Conservation (phyloP, 2,329 filamentous ascomycete genomes). For the Thielaviopsis cerberus region DNA sequence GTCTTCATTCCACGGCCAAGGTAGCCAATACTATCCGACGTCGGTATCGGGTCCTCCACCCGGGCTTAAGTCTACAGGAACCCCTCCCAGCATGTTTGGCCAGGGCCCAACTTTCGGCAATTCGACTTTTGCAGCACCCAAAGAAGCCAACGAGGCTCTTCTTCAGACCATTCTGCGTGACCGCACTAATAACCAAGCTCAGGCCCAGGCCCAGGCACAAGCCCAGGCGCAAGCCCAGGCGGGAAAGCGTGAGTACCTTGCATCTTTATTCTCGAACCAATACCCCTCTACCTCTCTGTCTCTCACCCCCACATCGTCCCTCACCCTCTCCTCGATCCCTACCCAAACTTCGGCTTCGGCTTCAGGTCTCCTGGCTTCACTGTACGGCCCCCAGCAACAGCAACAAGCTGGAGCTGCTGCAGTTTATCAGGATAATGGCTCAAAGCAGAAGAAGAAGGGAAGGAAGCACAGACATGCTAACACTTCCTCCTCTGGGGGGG, state of each 20-base stretch:
- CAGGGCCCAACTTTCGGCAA: conserved; percentile 72
- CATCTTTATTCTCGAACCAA: conserved; percentile 80
- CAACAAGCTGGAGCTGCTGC: conserved; percentile 27
- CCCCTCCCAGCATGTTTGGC: conserved; percentile 85
- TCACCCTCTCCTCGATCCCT: conserved; percentile 66
- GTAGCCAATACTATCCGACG: conserved; percentile 60
- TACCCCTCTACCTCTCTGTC: conserved; percentile 64
- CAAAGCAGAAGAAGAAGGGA: conserved; percentile 99
- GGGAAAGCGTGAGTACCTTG: conserved; percentile 96
- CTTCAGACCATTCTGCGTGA: conserved; percentile 67
- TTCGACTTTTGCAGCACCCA: conserved; percentile 48
- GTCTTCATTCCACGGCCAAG: conserved; percentile 37
- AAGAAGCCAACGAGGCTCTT: conserved; percentile 53
- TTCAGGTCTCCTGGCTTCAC: conserved; percentile 76
- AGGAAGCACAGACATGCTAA: conserved; percentile 99
- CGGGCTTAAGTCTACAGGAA: conserved; percentile 84
- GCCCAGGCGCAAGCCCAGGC: conserved; percentile 27
- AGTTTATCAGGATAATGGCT: conserved; percentile 76
- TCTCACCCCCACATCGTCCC: conserved; percentile 79
- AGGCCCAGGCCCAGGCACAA: conserved; percentile 47
- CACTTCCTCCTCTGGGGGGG: conserved; percentile 99
- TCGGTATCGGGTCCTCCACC: conserved; percentile 87
- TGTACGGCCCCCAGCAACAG: conserved; percentile 57
- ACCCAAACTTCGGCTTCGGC: conserved; percentile 72
- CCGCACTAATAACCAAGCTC: conserved; percentile 34